Percentiles rank a stretch among this genome's conserved stretches.
Conservation (phyloP, 108 stramenopile genomes). For the Pseudonitzschia delicatissima region DNA sequence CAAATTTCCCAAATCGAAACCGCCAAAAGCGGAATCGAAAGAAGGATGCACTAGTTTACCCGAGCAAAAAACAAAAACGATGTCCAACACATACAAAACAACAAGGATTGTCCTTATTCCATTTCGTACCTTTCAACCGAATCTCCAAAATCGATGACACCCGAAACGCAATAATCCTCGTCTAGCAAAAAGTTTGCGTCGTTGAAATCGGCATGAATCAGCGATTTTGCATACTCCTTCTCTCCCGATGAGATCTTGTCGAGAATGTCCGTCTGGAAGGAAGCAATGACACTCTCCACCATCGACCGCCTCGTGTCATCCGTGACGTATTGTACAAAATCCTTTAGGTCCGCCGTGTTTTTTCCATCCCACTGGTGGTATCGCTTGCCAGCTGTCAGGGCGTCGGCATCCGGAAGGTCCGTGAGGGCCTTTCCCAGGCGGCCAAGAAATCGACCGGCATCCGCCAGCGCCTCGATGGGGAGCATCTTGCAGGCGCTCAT, state of each 20-base stretch:
- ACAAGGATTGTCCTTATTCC: background rate
- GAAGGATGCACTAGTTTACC: slow-evolving; percentile 75
- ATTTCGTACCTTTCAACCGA: slow-evolving; percentile 74
- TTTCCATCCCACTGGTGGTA: slow-evolving; percentile 79
- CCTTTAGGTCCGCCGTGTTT: slow-evolving; percentile 54
- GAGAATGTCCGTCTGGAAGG: slow-evolving; percentile 59
- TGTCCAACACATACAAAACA: background rate
- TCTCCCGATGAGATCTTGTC: slow-evolving; percentile 41
- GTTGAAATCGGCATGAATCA: slow-evolving; percentile 71
- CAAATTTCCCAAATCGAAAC: slow-evolving; percentile 32
- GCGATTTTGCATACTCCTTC: slow-evolving; percentile 3
- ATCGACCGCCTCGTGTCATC: slow-evolving; percentile 46
- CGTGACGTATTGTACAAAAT: slow-evolving; percentile 61
- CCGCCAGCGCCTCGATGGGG: slow-evolving; percentile 66
- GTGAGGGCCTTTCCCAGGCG: slow-evolving; percentile 11
- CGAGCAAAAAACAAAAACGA: slow-evolving; percentile 6
- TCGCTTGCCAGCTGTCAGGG: slow-evolving; percentile 45
- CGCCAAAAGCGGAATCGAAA: slow-evolving; percentile 11
- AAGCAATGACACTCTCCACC: slow-evolving; percentile 57
- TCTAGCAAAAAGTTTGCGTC: slow-evolving; percentile 85
- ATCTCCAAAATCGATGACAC: slow-evolving; percentile 92
- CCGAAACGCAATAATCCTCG: slow-evolving; percentile 52
- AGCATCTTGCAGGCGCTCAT: slow-evolving; percentile 50
- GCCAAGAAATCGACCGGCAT: slow-evolving; percentile 76
- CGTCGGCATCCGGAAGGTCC: slow-evolving; percentile 2